phyloP scores from a whole-genome alignment of 2,329 filamentous ascomycete genomes.

The Stemphylium vesicarium region DNA sequence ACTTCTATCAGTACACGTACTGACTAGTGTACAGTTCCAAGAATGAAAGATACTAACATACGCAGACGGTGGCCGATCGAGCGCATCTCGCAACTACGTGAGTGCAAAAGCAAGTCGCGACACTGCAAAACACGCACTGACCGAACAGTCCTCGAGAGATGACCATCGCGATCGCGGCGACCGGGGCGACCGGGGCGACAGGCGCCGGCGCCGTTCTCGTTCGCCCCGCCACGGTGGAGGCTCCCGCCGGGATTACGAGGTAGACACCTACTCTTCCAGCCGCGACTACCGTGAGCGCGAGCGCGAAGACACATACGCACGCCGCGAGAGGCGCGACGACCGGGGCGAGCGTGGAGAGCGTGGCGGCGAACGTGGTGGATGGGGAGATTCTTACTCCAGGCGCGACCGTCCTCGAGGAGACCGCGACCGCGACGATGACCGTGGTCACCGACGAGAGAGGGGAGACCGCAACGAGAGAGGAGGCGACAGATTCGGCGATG shows the following conservation, averaged over 20 bases:
- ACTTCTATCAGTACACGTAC: constrained; percentile 40
- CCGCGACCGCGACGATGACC: constrained; percentile 43
- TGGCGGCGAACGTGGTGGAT: constrained; percentile 60
- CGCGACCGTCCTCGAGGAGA: constrained; percentile 43
- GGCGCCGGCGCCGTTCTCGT: constrained; percentile 75
- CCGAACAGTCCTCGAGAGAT: constrained; percentile 39
- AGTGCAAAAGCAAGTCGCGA: constrained; percentile 29
- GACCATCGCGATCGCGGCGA: constrained; percentile 35
- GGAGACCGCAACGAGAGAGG: constrained; percentile 57
- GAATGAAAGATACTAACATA: constrained; percentile 34
- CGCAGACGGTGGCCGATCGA: constrained; percentile 47
- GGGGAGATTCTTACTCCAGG: constrained; percentile 61
- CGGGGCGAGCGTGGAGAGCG: constrained; percentile 47
- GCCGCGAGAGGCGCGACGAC: constrained; percentile 62
- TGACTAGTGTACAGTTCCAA: constrained; percentile 45
- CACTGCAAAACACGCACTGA: constrained; percentile 28
- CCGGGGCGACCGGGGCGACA: constrained; percentile 27
- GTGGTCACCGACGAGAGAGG: constrained; percentile 41
- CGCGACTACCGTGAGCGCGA: constrained; percentile 91
- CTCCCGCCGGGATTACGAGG: constrained; percentile 72
- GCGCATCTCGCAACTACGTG: constrained; percentile 50
- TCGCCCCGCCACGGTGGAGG: constrained; percentile 75
- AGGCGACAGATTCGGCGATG: constrained; percentile 56
- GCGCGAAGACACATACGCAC: constrained; percentile 88
- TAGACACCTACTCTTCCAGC: constrained; percentile 90